A percentile compares a stretch with the other conserved stretches of the same genome.
These are phyloP conservation scores for Rhypophila decipiens DNA, from an alignment of 495 filamentous ascomycete species.

Conservation along the genomic window DNA sequence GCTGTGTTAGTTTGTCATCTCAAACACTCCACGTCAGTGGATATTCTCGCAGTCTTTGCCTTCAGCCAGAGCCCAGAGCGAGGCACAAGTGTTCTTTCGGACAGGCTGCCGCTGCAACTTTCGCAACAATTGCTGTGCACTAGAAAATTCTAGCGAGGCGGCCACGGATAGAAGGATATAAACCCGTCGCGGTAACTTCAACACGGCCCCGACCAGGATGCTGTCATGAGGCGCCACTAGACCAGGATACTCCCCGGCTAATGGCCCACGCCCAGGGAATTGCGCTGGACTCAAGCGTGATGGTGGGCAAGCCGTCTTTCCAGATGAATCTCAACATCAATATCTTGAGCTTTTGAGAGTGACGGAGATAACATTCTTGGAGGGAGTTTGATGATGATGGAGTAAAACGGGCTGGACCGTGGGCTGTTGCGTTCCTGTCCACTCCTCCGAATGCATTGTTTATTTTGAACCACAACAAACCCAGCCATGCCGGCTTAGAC, in stretches of 20 bases:
- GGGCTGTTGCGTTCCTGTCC: constrained; percentile 17
- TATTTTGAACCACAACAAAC: constrained; percentile 23
- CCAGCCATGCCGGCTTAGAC: constrained; percentile 16
- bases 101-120: neutral
- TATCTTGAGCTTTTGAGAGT: neutral
- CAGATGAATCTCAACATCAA: neutral
- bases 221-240: constrained; percentile 11
- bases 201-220: constrained; percentile 9
- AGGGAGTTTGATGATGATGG: too few relatives aligned
- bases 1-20: neutral
- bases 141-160: neutral
- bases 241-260: constrained; percentile 3
- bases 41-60: neutral
- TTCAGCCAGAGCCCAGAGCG: neutral
- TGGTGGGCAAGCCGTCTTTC: neutral
- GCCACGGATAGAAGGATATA: neutral
- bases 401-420: too few relatives aligned
- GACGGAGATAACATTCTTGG: too few relatives aligned
- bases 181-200: neutral
- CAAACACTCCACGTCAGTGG: too few relatives aligned
- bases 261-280: neutral
- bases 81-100: neutral
- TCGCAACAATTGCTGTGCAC: neutral
- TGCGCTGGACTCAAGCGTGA: neutral
- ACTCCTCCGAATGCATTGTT: too few relatives aligned